These are phyloP conservation scores for Pseudogymnoascus sp. DNA, from an alignment of 2,329 filamentous ascomycete genomes.

Conservation along the genomic window DNA sequence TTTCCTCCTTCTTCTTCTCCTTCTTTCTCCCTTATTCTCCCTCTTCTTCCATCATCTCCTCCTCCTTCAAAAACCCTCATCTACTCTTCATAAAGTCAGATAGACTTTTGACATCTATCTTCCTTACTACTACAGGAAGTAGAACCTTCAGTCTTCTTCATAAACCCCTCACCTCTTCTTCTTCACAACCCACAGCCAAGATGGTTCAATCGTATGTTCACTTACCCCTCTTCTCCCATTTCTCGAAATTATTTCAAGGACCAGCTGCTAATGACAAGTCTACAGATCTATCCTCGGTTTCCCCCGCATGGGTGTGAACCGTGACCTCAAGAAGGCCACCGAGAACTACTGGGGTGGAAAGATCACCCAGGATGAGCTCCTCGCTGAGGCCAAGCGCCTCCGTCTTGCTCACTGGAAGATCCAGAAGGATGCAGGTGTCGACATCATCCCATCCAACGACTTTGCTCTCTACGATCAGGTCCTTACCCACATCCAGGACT, in stretches of 20 bases:
- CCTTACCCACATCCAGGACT: conserved; percentile 95
- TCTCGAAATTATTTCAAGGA: conserved; percentile 1
- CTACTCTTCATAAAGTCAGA: not conserved
- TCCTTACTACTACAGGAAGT: conserved; percentile 7
- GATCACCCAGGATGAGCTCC: conserved; percentile 81
- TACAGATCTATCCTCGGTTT: conserved; percentile 75
- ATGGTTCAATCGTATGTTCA: conserved; percentile 52
- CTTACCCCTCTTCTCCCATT: not conserved
- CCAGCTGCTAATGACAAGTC: conserved; percentile 11
- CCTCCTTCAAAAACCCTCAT: not conserved
- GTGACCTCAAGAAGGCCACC: conserved; percentile 99
- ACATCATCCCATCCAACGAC: conserved; percentile 98
- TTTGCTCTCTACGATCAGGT: conserved; percentile 98
- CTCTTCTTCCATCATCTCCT: conserved; percentile 11
- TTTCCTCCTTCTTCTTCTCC: conserved; percentile 11
- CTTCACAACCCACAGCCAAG: conserved; percentile 27
- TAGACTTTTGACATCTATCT: conserved; percentile 5
- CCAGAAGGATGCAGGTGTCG: conserved; percentile 96
- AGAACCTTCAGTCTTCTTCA: conserved; percentile 2
- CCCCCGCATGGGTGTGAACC: conserved; percentile 95
- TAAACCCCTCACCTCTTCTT: not conserved
- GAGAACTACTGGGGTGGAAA: conserved; percentile 97
- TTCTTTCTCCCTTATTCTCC: conserved; percentile 12
- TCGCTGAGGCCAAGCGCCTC: conserved; percentile 92
- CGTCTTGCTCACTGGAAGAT: conserved; percentile 98